phyloP scores from a whole-genome alignment of 768 basidiomycete species.

The Termitomyces heimii region DNA sequence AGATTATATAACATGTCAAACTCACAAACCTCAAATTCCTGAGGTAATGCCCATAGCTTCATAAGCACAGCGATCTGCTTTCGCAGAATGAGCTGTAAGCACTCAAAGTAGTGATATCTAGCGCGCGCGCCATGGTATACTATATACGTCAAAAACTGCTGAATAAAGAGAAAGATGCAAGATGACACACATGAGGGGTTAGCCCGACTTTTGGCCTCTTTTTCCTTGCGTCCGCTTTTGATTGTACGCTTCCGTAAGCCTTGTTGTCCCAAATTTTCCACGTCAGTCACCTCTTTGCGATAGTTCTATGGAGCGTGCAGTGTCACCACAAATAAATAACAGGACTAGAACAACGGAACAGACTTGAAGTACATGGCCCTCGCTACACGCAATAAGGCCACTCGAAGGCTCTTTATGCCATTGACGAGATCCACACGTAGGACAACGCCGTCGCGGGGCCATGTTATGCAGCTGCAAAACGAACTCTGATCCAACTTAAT shows the following conservation, averaged over 20 bases:
- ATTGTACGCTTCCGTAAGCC: constrained; percentile 59
- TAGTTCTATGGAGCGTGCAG: constrained; percentile 51
- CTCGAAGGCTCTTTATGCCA: constrained; percentile 86
- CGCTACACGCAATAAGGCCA: constrained; percentile 80
- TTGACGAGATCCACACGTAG: constrained; percentile 74
- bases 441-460: constrained; percentile 63
- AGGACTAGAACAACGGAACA: constrained; percentile 10
- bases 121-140: constrained; percentile 83
- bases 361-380: constrained; percentile 90
- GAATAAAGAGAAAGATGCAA: neutral
- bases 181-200: constrained; percentile 49
- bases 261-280: constrained; percentile 58
- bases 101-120: constrained; percentile 77
- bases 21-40: constrained; percentile 66
- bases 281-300: constrained; percentile 70
- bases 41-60: constrained; percentile 63
- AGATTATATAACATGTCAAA: neutral
- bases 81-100: constrained; percentile 75
- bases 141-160: constrained; percentile 22
- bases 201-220: constrained; percentile 40
- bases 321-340: neutral
- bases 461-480: constrained; percentile 25
- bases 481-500: neutral
- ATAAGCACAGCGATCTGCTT: constrained; percentile 65
- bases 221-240: constrained; percentile 52